Evolutionary conservation across 2,329 filamentous ascomycete genomes (phyloP), one percentile per base, ranked within the genome.

Genomic region (Macrophomina phaseolina): DNA sequence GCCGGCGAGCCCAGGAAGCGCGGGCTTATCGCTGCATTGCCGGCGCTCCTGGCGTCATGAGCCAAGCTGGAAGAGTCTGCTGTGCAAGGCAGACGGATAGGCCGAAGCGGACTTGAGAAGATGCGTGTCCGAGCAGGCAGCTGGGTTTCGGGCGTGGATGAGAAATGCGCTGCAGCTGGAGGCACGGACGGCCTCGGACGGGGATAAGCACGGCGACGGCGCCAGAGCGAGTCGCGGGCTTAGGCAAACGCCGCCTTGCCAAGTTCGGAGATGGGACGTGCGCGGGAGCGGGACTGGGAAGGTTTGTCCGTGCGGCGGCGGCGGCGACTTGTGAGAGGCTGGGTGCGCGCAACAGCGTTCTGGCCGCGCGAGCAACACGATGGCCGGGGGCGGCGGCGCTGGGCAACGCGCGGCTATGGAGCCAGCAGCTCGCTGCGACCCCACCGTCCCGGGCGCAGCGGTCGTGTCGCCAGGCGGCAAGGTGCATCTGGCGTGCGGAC

Each of bases 381-480:
- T 45, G 23, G 55, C n/a, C 45, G 34, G 58, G n/a, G n/a, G 56
- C 23, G 8, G 23, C 34, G 18, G 40, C 9, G 36, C 28, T 28
- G 11, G 23, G 55, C 23, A 42, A 58, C 38, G 55, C 55, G 55
- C 55, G 36, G 55, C 38, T n/a, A 61, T 34, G 36, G 56, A 48
- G 56, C 30, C 30, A 40, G 53, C 34, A 42, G 38, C 30, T 55
- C 28, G 32, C 36, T 23, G 23, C 38, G 32, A 46, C 58, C 45
- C 58, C 58, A 62, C 58, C 28, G 1, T 34, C 42, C 28, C 18
- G 53, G 40, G 56, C 40, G 56, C 40, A 60, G 16, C 49, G 28
- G 28, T 18, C 32, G 52, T 55, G n/a, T 40, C 9, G 23, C 14
- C 45, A 62, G 58, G 58, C 58, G 58, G 56, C 56, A 61, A 36